Percentiles rank a stretch among this genome's conserved stretches.
Evolutionary conservation across 176 grass and related monocot species (phyloP).

Genomic region (Coix lacrymajobi): DNA sequence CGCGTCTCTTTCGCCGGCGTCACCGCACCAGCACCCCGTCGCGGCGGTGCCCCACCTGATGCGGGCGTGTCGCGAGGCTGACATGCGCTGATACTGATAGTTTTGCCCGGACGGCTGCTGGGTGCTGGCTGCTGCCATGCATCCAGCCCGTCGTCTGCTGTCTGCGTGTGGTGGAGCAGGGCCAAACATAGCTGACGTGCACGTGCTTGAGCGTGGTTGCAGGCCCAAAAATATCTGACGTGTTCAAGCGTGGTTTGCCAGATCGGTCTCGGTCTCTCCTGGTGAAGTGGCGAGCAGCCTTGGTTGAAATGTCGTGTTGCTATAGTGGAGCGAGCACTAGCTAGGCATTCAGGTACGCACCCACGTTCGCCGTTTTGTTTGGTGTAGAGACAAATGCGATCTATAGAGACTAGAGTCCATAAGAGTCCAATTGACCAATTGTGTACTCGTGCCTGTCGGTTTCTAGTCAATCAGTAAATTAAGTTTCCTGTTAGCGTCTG

Average conservation of each 20-base stretch:
- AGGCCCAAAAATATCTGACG: not conserved
- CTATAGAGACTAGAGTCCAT: not conserved
- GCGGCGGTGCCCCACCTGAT: not conserved
- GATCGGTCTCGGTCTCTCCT: not conserved
- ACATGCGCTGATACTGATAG: not conserved
- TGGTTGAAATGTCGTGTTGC: not conserved
- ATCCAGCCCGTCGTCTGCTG: not conserved
- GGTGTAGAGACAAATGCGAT: not conserved
- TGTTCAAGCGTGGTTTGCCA: not conserved
- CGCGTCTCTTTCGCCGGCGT: not conserved
- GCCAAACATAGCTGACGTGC: not conserved
- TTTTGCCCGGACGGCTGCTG: not conserved
- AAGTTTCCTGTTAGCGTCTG: too few species aligned
- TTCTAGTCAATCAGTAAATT: not conserved
- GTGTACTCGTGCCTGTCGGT: not conserved
- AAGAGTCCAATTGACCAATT: not conserved
- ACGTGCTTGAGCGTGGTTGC: not conserved
- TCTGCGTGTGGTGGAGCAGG: not conserved
- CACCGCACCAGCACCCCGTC: not conserved
- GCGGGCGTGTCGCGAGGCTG: not conserved
- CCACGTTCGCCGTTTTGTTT: not conserved
- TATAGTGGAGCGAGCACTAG: constrained; percentile 16
- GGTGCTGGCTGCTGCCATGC: not conserved
- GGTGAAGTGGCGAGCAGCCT: not conserved
- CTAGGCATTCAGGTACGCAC: not conserved